Conservation (phyloP, 148 eudicot species). For the Silene conica region DNA sequence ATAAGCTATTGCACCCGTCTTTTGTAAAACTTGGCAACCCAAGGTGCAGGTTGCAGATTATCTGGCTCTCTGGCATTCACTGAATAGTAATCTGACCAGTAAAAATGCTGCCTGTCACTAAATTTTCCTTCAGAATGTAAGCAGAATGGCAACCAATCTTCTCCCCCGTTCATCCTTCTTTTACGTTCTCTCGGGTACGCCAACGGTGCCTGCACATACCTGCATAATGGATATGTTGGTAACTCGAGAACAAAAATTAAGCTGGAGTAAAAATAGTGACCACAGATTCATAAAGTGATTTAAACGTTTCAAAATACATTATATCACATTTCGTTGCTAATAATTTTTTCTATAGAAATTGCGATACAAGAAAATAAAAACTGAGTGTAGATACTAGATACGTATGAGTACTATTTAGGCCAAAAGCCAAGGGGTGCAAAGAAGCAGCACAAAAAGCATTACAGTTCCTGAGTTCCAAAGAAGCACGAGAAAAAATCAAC, state of each 20-base stretch:
- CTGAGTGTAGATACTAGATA: not conserved
- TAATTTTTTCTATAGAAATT: not conserved
- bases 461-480: no score
- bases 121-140: constrained; percentile 42
- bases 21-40: constrained; percentile 59
- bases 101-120: constrained; percentile 39
- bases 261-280: not conserved
- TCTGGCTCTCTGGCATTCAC: constrained; percentile 49
- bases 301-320: not conserved
- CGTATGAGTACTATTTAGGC: no score
- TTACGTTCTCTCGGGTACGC: constrained; percentile 69
- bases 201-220: constrained; percentile 69
- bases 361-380: not conserved
- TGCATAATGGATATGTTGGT: constrained; percentile 19
- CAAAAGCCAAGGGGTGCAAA: no score
- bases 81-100: constrained; percentile 67
- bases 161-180: constrained; percentile 67
- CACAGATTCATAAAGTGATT: no score
- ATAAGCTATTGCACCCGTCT: constrained; percentile 16
- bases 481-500: no score
- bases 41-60: constrained; percentile 51
- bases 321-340: not conserved
- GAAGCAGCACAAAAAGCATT: no score
- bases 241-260: not conserved
- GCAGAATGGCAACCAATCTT: constrained; percentile 61